Percentiles rank a stretch among this genome's conserved stretches.
These are phyloP conservation scores for Acanthamoeba castellanii DNA, from an alignment of 208 protist species.

Conservation along the genomic window DNA sequence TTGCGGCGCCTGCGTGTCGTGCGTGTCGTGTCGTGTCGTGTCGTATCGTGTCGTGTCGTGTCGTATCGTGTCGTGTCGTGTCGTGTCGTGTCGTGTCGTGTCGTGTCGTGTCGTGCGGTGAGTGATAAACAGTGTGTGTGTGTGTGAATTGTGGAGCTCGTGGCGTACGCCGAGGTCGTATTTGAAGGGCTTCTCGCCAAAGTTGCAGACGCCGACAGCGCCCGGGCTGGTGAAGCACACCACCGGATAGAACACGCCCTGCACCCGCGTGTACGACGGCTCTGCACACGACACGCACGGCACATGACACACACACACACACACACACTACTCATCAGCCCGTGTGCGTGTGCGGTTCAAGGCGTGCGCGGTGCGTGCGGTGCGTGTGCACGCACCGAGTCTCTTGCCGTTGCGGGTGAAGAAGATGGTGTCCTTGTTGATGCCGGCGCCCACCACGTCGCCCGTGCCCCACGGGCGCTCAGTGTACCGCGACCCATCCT, in stretches of 20 bases:
- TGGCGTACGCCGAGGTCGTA: background rate
- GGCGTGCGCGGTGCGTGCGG: too few relatives aligned
- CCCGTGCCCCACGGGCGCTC: slow-evolving; percentile 1
- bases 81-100: too few relatives aligned
- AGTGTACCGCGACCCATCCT: slow-evolving; percentile 31
- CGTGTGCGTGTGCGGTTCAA: background rate
- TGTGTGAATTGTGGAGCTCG: background rate
- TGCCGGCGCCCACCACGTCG: background rate
- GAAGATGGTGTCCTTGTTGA: slow-evolving; percentile 45
- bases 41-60: too few relatives aligned
- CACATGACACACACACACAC: background rate
- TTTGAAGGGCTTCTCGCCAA: slow-evolving; percentile 51
- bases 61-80: too few relatives aligned
- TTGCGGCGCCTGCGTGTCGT: background rate
- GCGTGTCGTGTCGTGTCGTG: too few relatives aligned
- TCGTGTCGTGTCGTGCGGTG: too few relatives aligned
- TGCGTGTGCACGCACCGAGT: background rate
- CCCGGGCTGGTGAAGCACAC: slow-evolving; percentile 48
- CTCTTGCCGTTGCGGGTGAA: slow-evolving; percentile 47
- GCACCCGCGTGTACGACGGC: background rate
- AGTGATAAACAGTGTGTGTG: background rate
- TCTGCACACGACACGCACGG: background rate
- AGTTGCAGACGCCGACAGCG: slow-evolving; percentile 7
- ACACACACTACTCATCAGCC: too few relatives aligned
- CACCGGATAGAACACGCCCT: slow-evolving; percentile 40